phyloP scores from a whole-genome alignment of 2,329 filamentous ascomycete genomes.

The Arthrobotrys musiformis region DNA sequence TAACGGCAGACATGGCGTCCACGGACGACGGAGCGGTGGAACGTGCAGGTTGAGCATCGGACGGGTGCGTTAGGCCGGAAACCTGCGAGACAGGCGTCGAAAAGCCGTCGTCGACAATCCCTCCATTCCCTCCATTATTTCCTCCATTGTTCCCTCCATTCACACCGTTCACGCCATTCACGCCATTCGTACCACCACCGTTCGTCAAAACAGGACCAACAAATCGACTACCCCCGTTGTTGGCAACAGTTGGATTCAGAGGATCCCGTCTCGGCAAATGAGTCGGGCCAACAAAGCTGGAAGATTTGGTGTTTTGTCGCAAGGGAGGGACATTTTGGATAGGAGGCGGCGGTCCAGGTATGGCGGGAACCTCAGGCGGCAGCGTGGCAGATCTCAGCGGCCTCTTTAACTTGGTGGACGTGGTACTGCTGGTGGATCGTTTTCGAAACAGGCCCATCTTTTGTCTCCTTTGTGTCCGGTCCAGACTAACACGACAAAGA shows the following conservation, averaged over 20 bases:
- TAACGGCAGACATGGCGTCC: constrained; percentile 44
- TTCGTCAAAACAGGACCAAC: not conserved
- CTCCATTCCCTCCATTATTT: too few relatives aligned
- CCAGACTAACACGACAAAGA: not conserved
- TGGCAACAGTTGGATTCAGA: not conserved
- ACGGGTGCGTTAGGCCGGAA: constrained; percentile 46
- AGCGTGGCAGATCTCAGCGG: constrained; percentile 30
- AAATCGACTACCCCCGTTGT: not conserved
- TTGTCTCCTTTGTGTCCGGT: not conserved
- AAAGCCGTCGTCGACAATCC: constrained; percentile 42
- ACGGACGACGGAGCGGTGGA: constrained; percentile 53
- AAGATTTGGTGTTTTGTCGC: not conserved
- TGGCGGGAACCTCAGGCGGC: constrained; percentile 42
- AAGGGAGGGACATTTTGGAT: constrained; percentile 6
- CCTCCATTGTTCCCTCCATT: too few relatives aligned
- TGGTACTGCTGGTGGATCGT: constrained; percentile 50
- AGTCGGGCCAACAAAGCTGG: constrained; percentile 19
- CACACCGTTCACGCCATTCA: too few relatives aligned
- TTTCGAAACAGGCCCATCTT: constrained; percentile 53
- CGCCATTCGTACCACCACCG: too few relatives aligned
- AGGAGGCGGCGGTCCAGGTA: constrained; percentile 45
- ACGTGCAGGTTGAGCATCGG: constrained; percentile 36
- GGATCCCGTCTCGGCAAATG: constrained; percentile 1
- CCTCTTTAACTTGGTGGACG: constrained; percentile 51
- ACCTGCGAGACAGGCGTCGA: constrained; percentile 52